Evolutionary conservation across 768 basidiomycete genomes (phyloP).

Genomic region (Russula earlei): DNA sequence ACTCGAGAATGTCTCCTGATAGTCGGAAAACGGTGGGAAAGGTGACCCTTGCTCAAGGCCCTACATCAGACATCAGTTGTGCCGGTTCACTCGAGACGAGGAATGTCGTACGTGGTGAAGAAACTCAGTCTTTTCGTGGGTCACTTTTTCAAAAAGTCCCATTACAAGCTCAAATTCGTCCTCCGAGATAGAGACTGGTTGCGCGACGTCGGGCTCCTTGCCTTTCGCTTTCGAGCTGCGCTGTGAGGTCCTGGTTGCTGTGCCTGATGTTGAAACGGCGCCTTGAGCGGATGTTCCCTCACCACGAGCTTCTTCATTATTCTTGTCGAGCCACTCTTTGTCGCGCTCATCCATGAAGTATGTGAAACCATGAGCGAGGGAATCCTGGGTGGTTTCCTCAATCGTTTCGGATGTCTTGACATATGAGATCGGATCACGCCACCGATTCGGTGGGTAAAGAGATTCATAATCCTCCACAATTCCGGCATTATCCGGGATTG

Average conservation of each 20-base stretch:
- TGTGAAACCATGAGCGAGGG: constrained; percentile 64
- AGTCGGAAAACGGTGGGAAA: constrained; percentile 67
- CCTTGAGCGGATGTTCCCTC: constrained; percentile 79
- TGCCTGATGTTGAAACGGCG: constrained; percentile 45
- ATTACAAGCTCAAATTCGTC: constrained; percentile 94
- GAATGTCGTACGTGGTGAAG: constrained; percentile 66
- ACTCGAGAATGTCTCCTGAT: constrained; percentile 55
- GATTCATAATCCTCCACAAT: constrained; percentile 68
- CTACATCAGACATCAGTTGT: constrained; percentile 26
- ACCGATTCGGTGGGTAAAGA: constrained; percentile 59
- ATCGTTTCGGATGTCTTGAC: constrained; percentile 77
- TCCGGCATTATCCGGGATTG: constrained; percentile 85
- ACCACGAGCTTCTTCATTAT: constrained; percentile 77
- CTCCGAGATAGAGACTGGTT: constrained; percentile 64
- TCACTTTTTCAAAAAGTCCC: constrained; percentile 87
- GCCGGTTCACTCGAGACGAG: neutral
- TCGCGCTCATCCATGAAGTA: constrained; percentile 97
- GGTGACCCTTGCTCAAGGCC: constrained; percentile 56
- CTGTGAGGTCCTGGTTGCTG: constrained; percentile 43
- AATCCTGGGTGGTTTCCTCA: constrained; percentile 59
- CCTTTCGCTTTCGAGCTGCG: constrained; percentile 74
- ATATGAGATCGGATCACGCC: constrained; percentile 71
- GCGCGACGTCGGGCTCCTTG: constrained; percentile 65
- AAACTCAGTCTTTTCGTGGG: constrained; percentile 83
- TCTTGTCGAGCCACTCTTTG: constrained; percentile 87